Conservation (phyloP, 73 alveolate genomes). For the Tetrahymena thermophila region DNA sequence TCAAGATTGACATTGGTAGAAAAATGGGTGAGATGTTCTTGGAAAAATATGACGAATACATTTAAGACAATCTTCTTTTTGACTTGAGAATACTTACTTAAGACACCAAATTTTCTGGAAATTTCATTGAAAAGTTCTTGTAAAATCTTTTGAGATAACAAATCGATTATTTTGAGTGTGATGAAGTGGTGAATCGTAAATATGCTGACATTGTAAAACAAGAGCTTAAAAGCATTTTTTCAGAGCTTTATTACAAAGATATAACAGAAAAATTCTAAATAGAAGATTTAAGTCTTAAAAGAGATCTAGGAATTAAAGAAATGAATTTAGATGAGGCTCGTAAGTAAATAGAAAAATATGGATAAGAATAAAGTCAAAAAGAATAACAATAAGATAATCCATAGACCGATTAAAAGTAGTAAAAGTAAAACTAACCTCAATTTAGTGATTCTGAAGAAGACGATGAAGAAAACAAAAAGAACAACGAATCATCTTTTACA, state of each 20-base stretch:
- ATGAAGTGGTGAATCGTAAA: neutral
- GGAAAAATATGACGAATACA: neutral
- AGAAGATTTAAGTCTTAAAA: neutral
- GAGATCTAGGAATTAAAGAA: neutral
- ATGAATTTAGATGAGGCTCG: neutral
- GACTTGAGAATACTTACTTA: neutral
- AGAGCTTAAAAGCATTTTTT: neutral
- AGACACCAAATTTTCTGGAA: neutral
- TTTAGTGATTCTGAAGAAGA: neutral
- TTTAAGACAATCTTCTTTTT: neutral
- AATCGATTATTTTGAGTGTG: neutral
- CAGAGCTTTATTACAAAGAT: neutral
- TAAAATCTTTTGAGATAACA: neutral
- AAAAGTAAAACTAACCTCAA: neutral
- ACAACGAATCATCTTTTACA: neutral
- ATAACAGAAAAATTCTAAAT: neutral
- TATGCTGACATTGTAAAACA: neutral
- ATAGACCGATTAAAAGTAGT: neutral
- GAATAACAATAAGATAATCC: neutral
- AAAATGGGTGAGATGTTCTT: neutral
- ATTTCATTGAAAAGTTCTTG: neutral
- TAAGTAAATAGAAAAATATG: neutral
- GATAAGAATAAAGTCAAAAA: neutral
- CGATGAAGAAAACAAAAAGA: neutral
- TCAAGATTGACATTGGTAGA: neutral